Percentiles rank a stretch among this genome's conserved stretches.
Conservation (phyloP, 1,284 basidiomycete species). For the Trametes sp. region DNA sequence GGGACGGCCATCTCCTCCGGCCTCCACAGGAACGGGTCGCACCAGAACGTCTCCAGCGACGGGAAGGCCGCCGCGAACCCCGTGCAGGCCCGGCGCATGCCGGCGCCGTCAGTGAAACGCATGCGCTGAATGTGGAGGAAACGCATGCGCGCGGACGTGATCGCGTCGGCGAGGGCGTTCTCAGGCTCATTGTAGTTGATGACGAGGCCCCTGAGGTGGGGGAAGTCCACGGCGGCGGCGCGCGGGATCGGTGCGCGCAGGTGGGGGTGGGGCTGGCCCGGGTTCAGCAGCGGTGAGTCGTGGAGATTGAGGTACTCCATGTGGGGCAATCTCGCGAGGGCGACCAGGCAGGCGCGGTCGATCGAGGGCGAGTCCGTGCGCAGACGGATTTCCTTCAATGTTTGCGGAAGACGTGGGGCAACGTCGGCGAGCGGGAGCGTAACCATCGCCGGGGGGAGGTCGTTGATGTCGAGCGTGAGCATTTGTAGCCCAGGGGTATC, state of each 20-base stretch:
- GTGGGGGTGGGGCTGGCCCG: not conserved
- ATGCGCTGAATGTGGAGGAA: not conserved
- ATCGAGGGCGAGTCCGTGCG: no score
- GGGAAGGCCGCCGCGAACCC: not conserved
- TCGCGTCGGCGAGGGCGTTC: not conserved
- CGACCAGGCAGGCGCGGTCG: no score
- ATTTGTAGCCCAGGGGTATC: no score
- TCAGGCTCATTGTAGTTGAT: not conserved
- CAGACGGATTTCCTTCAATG: no score
- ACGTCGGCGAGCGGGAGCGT: no score
- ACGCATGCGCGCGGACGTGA: not conserved
- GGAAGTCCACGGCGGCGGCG: not conserved
- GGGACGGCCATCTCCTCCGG: not conserved
- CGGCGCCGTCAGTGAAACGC: not conserved
- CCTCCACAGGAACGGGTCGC: not conserved
- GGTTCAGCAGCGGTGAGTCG: not conserved
- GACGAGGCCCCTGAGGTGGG: not conserved
- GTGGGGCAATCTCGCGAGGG: no score
- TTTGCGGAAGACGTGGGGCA: no score
- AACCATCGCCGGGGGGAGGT: no score
- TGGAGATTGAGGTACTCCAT: not conserved
- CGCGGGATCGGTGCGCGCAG: not conserved
- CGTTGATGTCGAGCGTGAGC: no score
- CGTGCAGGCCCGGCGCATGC: not conserved
- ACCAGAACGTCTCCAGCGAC: not conserved